Evolutionary conservation across 768 basidiomycete species (phyloP), one percentile per base, ranked within the genome.

Genomic region (Amanita thiersii): DNA sequence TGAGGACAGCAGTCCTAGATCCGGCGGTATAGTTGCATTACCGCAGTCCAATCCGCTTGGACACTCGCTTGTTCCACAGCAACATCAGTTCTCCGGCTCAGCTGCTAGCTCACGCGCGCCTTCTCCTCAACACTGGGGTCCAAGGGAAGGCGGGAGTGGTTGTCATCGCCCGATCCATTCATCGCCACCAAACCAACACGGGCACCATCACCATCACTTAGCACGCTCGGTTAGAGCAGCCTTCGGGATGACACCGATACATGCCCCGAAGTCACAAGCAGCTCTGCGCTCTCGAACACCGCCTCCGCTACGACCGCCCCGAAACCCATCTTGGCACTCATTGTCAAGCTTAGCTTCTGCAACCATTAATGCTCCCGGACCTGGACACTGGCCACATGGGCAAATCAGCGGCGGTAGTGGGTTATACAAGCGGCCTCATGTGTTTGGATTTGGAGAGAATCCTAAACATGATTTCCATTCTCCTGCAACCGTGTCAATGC

Each of bases 161-260:
- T 28, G 26, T 35, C 24, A 18, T 36, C 42, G 18, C 42, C 21
- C 50, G 19, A 38, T 48, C 31, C 47, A 54, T 36, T 40, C 53
- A 58, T 34, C 40, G 47, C 21, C 49, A 47, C 21, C 50, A 53
- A n/a, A 41, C 31, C 45, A 54, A 39, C 57, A 53, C 28, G 29
- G 50, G 37, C 50, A 60, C 20, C 64, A 63, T 28, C 74, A 79
- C 45, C 72, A 76, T 45, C 79, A 86, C 53, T 73, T 93, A 26
- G 87, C 86, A 3, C 85, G 88, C 54, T 86, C 83, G 0, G 83
- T 94, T 17, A 79, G 86, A 28, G 69, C 81, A 23, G 91, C 90
- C 36, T 96, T 96, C 49, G 88, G 86, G 3, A 93, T 92, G 86
- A 91, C 90, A 4, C 88, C 87, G 0, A 88, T 90, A 28, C 72